Evolutionary conservation across 129 eudicot species (phyloP).

Genomic region (Lactuca sativa): DNA sequence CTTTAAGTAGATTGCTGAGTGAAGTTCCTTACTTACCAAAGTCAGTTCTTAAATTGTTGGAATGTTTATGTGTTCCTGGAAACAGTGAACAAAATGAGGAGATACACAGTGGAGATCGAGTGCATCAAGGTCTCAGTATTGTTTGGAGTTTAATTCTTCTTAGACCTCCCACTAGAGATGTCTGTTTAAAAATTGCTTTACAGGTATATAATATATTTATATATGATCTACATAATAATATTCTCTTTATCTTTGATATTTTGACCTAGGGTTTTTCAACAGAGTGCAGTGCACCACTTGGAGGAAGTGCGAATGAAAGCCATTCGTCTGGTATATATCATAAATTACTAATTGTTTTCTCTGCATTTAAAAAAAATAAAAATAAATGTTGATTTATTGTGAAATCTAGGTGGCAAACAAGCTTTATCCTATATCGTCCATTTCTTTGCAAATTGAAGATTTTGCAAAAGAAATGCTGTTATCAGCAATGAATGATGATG

Average conservation of each 20-base stretch:
- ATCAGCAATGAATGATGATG: slow-evolving; percentile 44
- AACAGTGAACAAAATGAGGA: slow-evolving; percentile 62
- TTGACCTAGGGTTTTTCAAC: slow-evolving; percentile 31
- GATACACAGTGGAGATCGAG: slow-evolving; percentile 78
- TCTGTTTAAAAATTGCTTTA: slow-evolving; percentile 72
- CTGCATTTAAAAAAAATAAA: background rate
- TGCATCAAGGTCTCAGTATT: slow-evolving; percentile 91
- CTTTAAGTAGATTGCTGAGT: slow-evolving; percentile 73
- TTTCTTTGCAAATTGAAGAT: slow-evolving; percentile 72
- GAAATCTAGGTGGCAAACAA: slow-evolving; percentile 82
- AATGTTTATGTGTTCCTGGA: slow-evolving; percentile 85
- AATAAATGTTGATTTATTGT: background rate
- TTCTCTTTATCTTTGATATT: background rate
- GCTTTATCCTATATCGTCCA: slow-evolving; percentile 77
- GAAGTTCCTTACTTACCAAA: slow-evolving; percentile 95
- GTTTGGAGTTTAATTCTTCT: slow-evolving; percentile 88
- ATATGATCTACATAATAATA: too few relatives aligned
- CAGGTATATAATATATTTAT: slow-evolving; percentile 43
- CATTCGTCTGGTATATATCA: slow-evolving; percentile 86
- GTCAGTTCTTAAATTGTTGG: slow-evolving; percentile 70
- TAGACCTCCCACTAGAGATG: slow-evolving; percentile 85
- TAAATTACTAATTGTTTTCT: slow-evolving; percentile 1
- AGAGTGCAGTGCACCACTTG: slow-evolving; percentile 97
- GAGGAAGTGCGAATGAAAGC: slow-evolving; percentile 98
- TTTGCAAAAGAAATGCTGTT: slow-evolving; percentile 85